Percentiles rank a stretch among this genome's conserved stretches.
Evolutionary conservation across 345 rosid genomes (phyloP).

Genomic region (Salix suchowensis): DNA sequence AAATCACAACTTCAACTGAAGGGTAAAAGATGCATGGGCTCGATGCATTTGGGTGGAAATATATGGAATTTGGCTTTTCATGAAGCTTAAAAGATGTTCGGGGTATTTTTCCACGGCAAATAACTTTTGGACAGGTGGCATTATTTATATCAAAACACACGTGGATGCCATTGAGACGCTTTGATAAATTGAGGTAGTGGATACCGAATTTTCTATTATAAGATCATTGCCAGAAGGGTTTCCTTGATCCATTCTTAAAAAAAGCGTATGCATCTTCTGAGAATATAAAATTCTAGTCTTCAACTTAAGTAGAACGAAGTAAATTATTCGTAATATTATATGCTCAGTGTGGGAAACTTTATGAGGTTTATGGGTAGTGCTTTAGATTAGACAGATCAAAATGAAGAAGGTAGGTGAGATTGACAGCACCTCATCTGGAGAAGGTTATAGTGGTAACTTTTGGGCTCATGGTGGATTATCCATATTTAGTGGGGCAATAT

Average conservation of each 20-base stretch:
- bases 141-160: neutral
- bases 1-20: neutral
- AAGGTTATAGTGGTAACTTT: neutral
- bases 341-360: neutral
- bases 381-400: neutral
- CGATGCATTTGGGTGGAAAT: neutral
- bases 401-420: neutral
- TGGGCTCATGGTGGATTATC: slow-evolving; percentile 11
- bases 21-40: neutral
- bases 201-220: neutral
- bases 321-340: no score
- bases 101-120: neutral
- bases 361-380: neutral
- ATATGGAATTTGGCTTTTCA: neutral
- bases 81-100: neutral
- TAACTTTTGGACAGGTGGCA: neutral
- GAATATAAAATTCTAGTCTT: neutral
- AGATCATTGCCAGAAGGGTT: neutral
- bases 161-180: neutral
- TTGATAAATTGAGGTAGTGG: neutral
- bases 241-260: neutral
- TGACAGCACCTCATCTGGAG: neutral
- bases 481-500: neutral
- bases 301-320: neutral
- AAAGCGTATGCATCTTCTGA: neutral